Percentiles rank a stretch among this genome's conserved stretches.
phyloP scores from a whole-genome alignment of 2,329 filamentous ascomycete species.

The Stromatinia cepivora region DNA sequence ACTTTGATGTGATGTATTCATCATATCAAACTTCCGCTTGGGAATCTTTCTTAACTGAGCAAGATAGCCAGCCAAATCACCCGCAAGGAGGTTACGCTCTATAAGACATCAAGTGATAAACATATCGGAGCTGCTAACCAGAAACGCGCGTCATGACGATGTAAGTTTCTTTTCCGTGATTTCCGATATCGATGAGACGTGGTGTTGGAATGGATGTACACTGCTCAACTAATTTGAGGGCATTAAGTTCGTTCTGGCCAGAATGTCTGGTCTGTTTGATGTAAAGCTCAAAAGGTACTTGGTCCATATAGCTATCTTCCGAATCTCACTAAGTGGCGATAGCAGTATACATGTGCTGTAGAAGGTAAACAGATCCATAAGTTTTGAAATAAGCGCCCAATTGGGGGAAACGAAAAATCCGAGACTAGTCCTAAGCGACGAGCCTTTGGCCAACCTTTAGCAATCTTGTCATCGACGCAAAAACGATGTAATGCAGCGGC shows the following conservation, averaged over 20 bases:
- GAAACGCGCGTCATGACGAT: background rate
- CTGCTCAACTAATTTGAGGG: background rate
- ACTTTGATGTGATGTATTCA: background rate
- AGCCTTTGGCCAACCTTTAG: background rate
- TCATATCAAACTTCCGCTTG: background rate
- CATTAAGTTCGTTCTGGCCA: background rate
- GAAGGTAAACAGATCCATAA: background rate
- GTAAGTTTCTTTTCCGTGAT: background rate
- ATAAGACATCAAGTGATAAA: constrained; percentile 1
- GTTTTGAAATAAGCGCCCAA: background rate
- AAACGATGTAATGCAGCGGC: constrained; percentile 2
- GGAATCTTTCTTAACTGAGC: background rate
- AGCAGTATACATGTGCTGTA: background rate
- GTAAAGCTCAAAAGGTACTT: background rate
- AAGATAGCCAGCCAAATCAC: background rate
- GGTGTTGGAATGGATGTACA: background rate
- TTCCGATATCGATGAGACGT: background rate
- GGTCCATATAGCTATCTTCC: background rate
- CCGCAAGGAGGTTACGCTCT: background rate
- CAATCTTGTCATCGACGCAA: background rate
- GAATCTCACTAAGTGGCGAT: background rate
- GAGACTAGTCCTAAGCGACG: background rate
- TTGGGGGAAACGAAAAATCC: background rate
- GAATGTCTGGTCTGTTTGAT: background rate
- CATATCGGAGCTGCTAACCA: background rate